These are phyloP conservation scores for Torulaspora delbrueckii DNA, from an alignment of 805 yeast species.

Conservation along the genomic window DNA sequence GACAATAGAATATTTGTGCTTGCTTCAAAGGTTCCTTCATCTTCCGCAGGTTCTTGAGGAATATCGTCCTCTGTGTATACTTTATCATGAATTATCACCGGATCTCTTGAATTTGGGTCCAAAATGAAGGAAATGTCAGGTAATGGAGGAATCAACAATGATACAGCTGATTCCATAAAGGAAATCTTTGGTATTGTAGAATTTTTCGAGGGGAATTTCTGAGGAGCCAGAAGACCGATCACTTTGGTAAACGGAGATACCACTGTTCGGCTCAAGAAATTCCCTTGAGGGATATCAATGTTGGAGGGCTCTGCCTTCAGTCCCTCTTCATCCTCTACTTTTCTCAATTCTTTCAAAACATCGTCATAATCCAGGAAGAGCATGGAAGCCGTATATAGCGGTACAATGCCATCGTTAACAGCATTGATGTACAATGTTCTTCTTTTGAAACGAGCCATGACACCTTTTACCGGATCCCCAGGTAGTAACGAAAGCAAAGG, in stretches of 20 bases:
- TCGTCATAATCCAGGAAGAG: slow-evolving; percentile 65
- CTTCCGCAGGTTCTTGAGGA: slow-evolving; percentile 33
- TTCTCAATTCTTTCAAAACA: slow-evolving; percentile 28
- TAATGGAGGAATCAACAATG: slow-evolving; percentile 62
- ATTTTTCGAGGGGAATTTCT: slow-evolving; percentile 17
- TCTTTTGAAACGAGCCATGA: slow-evolving; percentile 52
- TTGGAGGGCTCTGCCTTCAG: slow-evolving; percentile 3
- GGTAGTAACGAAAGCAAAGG: slow-evolving; percentile 63
- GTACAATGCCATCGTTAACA: slow-evolving; percentile 77
- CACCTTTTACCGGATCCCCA: slow-evolving; percentile 53
- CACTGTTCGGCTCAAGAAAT: slow-evolving; percentile 28
- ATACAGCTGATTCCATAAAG: slow-evolving; percentile 62
- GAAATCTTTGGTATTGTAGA: slow-evolving; percentile 56
- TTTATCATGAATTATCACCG: slow-evolving; percentile 64
- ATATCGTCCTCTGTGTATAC: slow-evolving; percentile 50
- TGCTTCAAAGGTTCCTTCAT: slow-evolving; percentile 13
- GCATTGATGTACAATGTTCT: slow-evolving; percentile 75
- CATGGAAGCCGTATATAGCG: slow-evolving; percentile 66
- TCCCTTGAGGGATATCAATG: slow-evolving; percentile 10
- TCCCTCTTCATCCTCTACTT: slow-evolving; percentile 12
- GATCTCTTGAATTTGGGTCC: slow-evolving; percentile 56
- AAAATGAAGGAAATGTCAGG: slow-evolving; percentile 58
- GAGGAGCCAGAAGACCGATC: slow-evolving; percentile 42
- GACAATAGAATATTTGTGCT: slow-evolving; percentile 33
- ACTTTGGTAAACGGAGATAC: slow-evolving; percentile 44